Percentiles rank a stretch among this genome's conserved stretches.
phyloP scores from a whole-genome alignment of 768 basidiomycete species.

The Bullera alba region DNA sequence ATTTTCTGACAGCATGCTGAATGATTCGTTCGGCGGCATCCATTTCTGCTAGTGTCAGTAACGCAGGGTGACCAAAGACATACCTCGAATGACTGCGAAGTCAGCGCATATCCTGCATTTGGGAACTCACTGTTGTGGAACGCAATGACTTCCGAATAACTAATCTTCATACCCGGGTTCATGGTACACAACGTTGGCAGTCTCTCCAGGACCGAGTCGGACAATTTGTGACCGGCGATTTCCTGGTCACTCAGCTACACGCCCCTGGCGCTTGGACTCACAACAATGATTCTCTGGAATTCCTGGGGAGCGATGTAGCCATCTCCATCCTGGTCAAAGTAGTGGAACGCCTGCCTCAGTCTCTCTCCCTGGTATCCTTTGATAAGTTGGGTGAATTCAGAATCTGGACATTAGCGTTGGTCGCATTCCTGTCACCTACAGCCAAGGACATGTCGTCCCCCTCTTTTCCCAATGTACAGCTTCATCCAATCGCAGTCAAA shows the following conservation, averaged over 20 bases:
- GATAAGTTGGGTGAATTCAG: slow-evolving; percentile 97
- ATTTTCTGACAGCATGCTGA: slow-evolving; percentile 79
- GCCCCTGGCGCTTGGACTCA: slow-evolving; percentile 47
- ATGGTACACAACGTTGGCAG: slow-evolving; percentile 87
- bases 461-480: slow-evolving; percentile 86
- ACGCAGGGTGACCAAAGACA: neutral
- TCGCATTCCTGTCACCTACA: slow-evolving; percentile 53
- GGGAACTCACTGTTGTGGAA: slow-evolving; percentile 79
- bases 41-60: slow-evolving; percentile 57
- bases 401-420: slow-evolving; percentile 52
- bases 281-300: slow-evolving; percentile 91
- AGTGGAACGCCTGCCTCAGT: slow-evolving; percentile 88
- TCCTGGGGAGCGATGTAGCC: slow-evolving; percentile 90
- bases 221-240: slow-evolving; percentile 94
- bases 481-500: slow-evolving; percentile 97
- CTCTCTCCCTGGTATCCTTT: slow-evolving; percentile 97
- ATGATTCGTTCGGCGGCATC: slow-evolving; percentile 92
- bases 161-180: slow-evolving; percentile 80
- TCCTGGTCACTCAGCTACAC: slow-evolving; percentile 54
- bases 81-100: slow-evolving; percentile 18
- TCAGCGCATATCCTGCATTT: neutral
- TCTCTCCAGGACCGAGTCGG: slow-evolving; percentile 82
- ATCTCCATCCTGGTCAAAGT: slow-evolving; percentile 79
- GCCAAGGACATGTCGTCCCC: slow-evolving; percentile 82
- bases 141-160: slow-evolving; percentile 91